phyloP scores from a whole-genome alignment of 2,329 filamentous ascomycete species.

The Tolypocladium ovalisporum region DNA sequence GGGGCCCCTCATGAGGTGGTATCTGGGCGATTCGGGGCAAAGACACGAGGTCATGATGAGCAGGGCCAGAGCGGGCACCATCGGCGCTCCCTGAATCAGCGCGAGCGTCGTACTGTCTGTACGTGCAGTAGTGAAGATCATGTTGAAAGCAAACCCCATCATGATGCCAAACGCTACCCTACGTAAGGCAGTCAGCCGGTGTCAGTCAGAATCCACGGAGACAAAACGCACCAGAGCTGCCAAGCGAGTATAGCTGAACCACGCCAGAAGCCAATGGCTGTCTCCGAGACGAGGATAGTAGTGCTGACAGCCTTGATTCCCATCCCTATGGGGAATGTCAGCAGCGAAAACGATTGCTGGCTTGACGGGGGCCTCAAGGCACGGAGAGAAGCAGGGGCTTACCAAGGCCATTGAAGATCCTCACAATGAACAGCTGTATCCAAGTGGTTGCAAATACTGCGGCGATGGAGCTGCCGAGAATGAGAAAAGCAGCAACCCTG shows the following conservation, averaged over 20 bases:
- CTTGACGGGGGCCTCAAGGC: background rate
- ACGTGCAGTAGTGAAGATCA: slow-evolving; percentile 20
- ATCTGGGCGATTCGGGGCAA: slow-evolving; percentile 30
- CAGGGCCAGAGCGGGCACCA: slow-evolving; percentile 23
- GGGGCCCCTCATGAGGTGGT: slow-evolving; percentile 26
- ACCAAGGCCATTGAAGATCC: slow-evolving; percentile 28
- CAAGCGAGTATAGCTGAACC: slow-evolving; percentile 35
- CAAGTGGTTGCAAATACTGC: slow-evolving; percentile 22
- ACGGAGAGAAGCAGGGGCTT: slow-evolving; percentile 1
- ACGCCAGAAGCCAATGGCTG: slow-evolving; percentile 34
- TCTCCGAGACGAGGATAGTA: slow-evolving; percentile 34
- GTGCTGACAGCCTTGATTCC: slow-evolving; percentile 37
- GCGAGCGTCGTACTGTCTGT: slow-evolving; percentile 8
- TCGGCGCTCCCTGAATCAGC: slow-evolving; percentile 26
- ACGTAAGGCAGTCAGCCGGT: slow-evolving; percentile 3
- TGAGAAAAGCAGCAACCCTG: slow-evolving; percentile 24
- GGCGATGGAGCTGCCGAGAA: slow-evolving; percentile 26
- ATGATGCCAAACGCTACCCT: slow-evolving; percentile 25
- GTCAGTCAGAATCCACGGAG: background rate
- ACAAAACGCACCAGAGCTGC: slow-evolving; percentile 26
- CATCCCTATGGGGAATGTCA: slow-evolving; percentile 23
- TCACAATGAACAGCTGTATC: slow-evolving; percentile 20
- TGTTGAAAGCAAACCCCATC: slow-evolving; percentile 23
- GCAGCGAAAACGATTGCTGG: background rate
- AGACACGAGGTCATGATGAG: slow-evolving; percentile 23